Evolutionary conservation across 371 early-diverging fungal genomes (phyloP), one percentile per base, ranked within the genome.

Genomic region (Mucor saturninus): DNA sequence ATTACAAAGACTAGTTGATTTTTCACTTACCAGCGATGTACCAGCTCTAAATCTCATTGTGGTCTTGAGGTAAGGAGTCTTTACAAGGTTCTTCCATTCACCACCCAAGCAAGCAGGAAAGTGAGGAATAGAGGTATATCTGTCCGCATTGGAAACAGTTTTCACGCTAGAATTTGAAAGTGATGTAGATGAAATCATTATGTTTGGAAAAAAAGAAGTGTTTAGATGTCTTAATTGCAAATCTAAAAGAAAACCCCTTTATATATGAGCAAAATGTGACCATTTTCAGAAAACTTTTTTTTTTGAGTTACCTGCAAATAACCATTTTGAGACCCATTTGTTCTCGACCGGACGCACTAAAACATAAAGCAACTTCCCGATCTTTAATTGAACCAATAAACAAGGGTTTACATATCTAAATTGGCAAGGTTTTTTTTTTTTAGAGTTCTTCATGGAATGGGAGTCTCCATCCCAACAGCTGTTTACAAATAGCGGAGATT

Each of bases 71-170:
- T 64, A 67, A 11, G 74, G 74, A 38, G 53, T 61, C 21, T 63
- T 69, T 43, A 61, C 56, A 11, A 69, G 38, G 10, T 67, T 62
- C 46, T 70, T 69, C 74, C 74, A 74, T 63, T 64, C 59, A 52
- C 74, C 74, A 49, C 64, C 67, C 37, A 74, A 49, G 35, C 65
- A 70, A 48, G 74, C 74, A 60, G 74, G 74, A 28, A 74, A 67
- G 8, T 67, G 71, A 29, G 74, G 74, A 49, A 74, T 74, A 26
- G 74, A 55, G 5, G 62, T 61, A 59, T 70, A 74, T 49, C 66
- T 38, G 40, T 61, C 45, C 8, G 21, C 5, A 14, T 32, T 45
- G 37, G 28, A 3, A 8, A 15, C 43, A 61, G 59, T 14, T 49
- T 55, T 62, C 37, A 54, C 26, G 40, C 35, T 42, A 40, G 60